Base-by-base conservation (phyloP, 371 early-diverging fungal species). In the Dichotomocladium elegans region DNA sequence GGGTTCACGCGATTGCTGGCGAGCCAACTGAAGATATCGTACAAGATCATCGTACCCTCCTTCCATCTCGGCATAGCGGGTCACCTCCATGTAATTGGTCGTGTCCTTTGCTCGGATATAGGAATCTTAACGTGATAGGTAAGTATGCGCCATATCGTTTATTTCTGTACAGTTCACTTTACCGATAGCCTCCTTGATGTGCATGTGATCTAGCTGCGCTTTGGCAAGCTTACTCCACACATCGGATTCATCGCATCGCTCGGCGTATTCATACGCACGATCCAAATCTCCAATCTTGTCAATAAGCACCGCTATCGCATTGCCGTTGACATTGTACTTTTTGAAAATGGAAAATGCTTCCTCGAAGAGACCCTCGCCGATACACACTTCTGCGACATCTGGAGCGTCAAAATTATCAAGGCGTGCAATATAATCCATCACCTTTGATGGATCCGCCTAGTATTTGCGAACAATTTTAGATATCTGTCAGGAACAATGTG, bases 261-360 rank as follows among this genome's bases (percentile, higher is more conserved):
- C 96, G 41, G 99, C 96, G 72, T 85, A 98, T 60, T 96, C 97
- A 61, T 87, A 86, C 3, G 96, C 99, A 52, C 98, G 92, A 63
- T 96, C 97, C 47, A 98, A 76, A 64, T 91, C 88, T 25, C 86
- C 85, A 60, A 98, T 86, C 64, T 96, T 86, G 59, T 92, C 90
- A 55, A 99, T 83, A 65, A 99, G 73, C 9, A 97, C 96, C 53
- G 82, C 81, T 44, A 96, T 81, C 8, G 95, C 99, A 51, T 87
- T 84, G 15, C 78, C 83, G 75, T 92, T 85, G 51, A 91, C 90
- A 29, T 91, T 89, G 64, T 91, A 85, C 65, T 92, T 93, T 73
- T 93, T 92, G 82, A 90, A 97, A 63, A 98, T 95, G 40, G 82
- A 69, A 67, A 96, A 97, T 1, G 98, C 98, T 73, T 99, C 98